These are phyloP conservation scores for Sarocladiaceae sp. DNA, from an alignment of 2,329 filamentous ascomycete species.

Conservation along the genomic window DNA sequence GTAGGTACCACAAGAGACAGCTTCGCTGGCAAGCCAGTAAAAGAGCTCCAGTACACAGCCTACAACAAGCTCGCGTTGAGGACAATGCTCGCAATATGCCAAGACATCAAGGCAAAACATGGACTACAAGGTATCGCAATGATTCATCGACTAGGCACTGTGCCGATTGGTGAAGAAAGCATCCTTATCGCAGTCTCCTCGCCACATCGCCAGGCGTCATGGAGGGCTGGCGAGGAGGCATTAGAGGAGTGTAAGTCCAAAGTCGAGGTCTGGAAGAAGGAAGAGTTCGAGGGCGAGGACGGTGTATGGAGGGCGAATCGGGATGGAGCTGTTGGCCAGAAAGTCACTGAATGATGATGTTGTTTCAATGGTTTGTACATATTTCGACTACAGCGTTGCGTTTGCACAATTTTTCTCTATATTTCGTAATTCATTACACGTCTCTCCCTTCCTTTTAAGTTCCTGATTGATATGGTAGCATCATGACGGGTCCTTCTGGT, in stretches of 20 bases:
- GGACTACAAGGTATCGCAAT: conserved; percentile 70
- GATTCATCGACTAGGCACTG: conserved; percentile 77
- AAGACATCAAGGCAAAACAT: conserved; percentile 54
- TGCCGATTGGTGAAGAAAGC: conserved; percentile 89
- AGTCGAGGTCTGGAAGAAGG: conserved; percentile 94
- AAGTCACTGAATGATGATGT: conserved; percentile 24
- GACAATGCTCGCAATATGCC: conserved; percentile 63
- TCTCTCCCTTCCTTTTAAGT: background rate
- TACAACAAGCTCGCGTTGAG: conserved; percentile 67
- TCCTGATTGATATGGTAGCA: no score
- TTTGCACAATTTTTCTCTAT: conserved; percentile 1
- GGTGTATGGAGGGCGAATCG: conserved; percentile 86
- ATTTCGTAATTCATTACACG: conserved; percentile 2
- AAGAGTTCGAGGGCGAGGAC: conserved; percentile 76
- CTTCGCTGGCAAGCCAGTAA: conserved; percentile 68
- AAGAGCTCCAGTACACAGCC: conserved; percentile 69
- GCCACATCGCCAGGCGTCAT: conserved; percentile 78
- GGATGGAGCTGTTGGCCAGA: conserved; percentile 61
- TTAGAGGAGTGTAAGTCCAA: conserved; percentile 79
- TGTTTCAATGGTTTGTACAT: background rate
- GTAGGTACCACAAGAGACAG: conserved; percentile 72
- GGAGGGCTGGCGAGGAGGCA: conserved; percentile 84
- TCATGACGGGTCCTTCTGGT: conserved; percentile 19
- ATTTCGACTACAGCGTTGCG: background rate
- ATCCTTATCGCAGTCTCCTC: conserved; percentile 85